Evolutionary conservation across 345 rosid species (phyloP), one percentile per base, ranked within the genome.

Genomic region (Gossypium stocksii): DNA sequence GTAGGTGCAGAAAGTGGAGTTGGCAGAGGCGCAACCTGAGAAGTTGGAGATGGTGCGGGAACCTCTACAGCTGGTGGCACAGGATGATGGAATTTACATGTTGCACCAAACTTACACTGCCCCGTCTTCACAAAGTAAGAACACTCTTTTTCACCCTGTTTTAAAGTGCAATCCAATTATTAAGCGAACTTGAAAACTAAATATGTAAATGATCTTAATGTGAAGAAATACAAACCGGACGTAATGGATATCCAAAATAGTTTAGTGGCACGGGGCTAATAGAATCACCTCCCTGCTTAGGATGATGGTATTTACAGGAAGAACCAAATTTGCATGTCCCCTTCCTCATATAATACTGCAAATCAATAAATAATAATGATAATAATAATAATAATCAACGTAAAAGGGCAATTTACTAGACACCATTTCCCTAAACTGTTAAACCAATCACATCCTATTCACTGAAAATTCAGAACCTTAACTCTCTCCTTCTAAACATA

Each of bases 221-320:
- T 19, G 23, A 48, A 75, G 52, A 38, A 61, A 76, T 78, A 91
- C 98, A 80, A 72, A 91, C 98, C 97, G 74, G 90, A 44, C 98
- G 96, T 73, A 91, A 79, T 15, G 99, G 98, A 70, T 89, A 93
- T 69, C 99, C 98, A 79, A 74, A 78, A 80, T 80, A 77, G 82
- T 88, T 95, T 66, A 93, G 75, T 17, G 84, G 43, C 76, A 87
- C 84, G 22, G 86, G 85, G 77, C 76, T 78, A 72, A 73, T 72
- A 72, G 96, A 87, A 82, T 82, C 89, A 73, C 81, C 81, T 61
- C 91, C 94, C 77, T 84, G 94, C 81, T 84, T 89, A 17, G 98
- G 98, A 79, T 95, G 99, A 79, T 91, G 90, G 82, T 87, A 93
- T 83, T 93, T 95, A 82, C 99, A 95, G 63, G 98, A 90, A 74